Evolutionary conservation across 2,329 filamentous ascomycete genomes (phyloP), one percentile per base, ranked within the genome.

Genomic region (Thielaviopsis ethacetica): DNA sequence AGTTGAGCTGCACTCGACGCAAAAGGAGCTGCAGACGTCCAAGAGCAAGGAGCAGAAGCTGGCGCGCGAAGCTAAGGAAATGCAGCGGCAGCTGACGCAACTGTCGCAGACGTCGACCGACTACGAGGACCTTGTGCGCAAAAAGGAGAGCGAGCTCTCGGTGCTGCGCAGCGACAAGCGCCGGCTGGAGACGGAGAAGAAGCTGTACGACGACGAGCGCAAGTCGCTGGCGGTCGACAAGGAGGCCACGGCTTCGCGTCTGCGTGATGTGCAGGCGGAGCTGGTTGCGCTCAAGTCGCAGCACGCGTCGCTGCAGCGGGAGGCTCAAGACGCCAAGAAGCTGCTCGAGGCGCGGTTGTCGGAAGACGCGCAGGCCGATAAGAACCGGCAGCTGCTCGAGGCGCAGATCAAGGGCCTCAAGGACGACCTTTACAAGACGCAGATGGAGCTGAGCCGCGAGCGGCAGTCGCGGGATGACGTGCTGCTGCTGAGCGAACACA

Each of bases 401-500:
- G 78, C 84, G 24, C 93, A 98, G 68, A 87, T 94, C 63, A 84
- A 87, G 61, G 87, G 91, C 63, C 79, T 97, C 61, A 96, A 96
- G 70, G 77, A 83, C 6, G 84, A 96, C 67, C 77, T 97, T 1
- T 93, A 88, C 70, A 81, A 88, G 63, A 81, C 87, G 0, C 90
- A 96, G 69, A 85, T 86, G 67, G 91, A 97, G 63, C 78, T 97
- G 38, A 95, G 90, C 67, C 81, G 89, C 41, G 93, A 96, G 68
- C 83, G 88, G 2, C 91, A 97, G 70, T 97, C 91, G 17, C 82
- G 93, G 60, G 91, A 96, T 64, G 93, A 98, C 67, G 90, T 96
- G 26, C 84, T 91, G 63, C 82, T 95, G 64, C 84, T 97, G 60
- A 84, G 88, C 4, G 90, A 96, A 65, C 91, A 95, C 72, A 94